Evolutionary conservation across 257 asterid genomes (phyloP).

Genomic region (Salvia splendens): DNA sequence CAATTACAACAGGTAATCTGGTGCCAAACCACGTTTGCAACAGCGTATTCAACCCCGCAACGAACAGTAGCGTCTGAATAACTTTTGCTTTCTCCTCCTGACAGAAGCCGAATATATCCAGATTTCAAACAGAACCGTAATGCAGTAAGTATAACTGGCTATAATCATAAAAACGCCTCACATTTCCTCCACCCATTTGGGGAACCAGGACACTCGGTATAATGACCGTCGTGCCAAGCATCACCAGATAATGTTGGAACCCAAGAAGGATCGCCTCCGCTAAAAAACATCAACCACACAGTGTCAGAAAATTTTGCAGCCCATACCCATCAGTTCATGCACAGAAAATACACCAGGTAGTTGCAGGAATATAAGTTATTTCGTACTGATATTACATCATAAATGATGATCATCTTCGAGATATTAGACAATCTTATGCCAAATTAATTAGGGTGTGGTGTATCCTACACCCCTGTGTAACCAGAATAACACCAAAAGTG

Average conservation of each 20-base stretch:
- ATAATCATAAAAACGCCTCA: constrained; percentile 41
- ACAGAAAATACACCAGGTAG: constrained; percentile 2
- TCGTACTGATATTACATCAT: neutral
- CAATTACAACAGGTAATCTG: constrained; percentile 87
- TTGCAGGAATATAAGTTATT: neutral
- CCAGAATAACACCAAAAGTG: no score
- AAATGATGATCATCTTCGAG: neutral
- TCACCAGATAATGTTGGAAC: constrained; percentile 92
- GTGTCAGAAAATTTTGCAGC: constrained; percentile 18
- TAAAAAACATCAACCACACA: constrained; percentile 40
- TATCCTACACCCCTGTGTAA: neutral
- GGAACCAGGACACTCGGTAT: constrained; percentile 93
- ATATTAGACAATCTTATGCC: constrained; percentile 9
- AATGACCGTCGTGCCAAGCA: constrained; percentile 89
- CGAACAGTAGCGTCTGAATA: constrained; percentile 83
- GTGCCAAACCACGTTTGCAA: constrained; percentile 86
- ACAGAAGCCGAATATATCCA: constrained; percentile 7
- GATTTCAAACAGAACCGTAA: neutral
- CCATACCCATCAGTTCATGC: neutral
- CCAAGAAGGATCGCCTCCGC: constrained; percentile 97
- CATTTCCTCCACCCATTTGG: constrained; percentile 99
- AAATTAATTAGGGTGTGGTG: neutral
- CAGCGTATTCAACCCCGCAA: constrained; percentile 83
- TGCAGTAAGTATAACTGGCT: neutral
- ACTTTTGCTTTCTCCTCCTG: constrained; percentile 96